These are phyloP conservation scores for Hippophae gyantsensis DNA, from an alignment of 306 rosid species.

Conservation along the genomic window DNA sequence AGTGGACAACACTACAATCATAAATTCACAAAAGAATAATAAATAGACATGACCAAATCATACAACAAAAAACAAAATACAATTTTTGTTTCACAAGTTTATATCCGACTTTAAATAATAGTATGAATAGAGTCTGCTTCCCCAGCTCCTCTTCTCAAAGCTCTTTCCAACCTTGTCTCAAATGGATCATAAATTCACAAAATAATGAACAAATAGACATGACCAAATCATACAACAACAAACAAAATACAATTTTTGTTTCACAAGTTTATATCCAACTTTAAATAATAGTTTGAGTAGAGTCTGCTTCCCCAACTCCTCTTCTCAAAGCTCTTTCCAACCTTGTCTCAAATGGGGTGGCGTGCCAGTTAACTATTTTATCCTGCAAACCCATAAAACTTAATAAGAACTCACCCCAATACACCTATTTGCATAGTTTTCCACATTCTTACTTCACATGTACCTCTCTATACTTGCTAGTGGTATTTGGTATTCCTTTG, in stretches of 20 bases:
- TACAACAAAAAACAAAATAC: constrained; percentile 7
- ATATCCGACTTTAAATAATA: constrained; percentile 18
- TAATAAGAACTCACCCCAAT: constrained; percentile 34
- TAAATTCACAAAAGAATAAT: constrained; percentile 28
- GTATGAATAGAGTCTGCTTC: constrained; percentile 29
- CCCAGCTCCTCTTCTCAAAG: constrained; percentile 47
- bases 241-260: constrained; percentile 12
- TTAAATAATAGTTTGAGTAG: constrained; percentile 22
- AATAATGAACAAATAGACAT: constrained; percentile 24
- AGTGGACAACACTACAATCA: neutral
- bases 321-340: constrained; percentile 69
- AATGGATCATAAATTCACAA: constrained; percentile 41
- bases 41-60: constrained; percentile 21
- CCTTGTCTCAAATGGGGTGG: constrained; percentile 83
- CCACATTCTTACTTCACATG: constrained; percentile 26
- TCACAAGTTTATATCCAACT: constrained; percentile 19
- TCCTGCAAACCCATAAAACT: constrained; percentile 54
- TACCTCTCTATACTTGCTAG: constrained; percentile 93
- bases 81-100: constrained; percentile 16
- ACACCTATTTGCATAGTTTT: constrained; percentile 8
- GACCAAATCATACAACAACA: constrained; percentile 12
- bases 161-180: constrained; percentile 78
- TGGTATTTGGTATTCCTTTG: constrained; percentile 79
- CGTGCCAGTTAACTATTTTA: constrained; percentile 66
- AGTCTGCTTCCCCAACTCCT: constrained; percentile 36